Conservation (phyloP, 208 protist species). For the Crithidia fasciculata region DNA sequence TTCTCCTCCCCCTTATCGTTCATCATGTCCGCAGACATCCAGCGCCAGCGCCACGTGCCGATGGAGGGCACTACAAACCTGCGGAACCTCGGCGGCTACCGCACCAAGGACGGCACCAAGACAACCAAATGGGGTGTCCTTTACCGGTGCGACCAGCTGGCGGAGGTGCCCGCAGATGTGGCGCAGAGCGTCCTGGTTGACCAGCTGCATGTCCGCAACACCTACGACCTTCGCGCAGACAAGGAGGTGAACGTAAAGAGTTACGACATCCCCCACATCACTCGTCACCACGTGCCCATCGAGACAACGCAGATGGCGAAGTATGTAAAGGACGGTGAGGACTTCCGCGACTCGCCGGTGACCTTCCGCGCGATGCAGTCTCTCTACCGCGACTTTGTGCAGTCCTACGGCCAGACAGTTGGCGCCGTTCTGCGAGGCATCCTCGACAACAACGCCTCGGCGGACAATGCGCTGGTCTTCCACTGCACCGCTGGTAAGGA, state of each 20-base stretch:
- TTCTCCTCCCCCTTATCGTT: background rate
- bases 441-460: slow-evolving; percentile 15
- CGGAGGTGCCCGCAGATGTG: slow-evolving; percentile 24
- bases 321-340: slow-evolving; percentile 20
- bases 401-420: slow-evolving; percentile 4
- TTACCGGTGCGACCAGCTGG: slow-evolving; percentile 52
- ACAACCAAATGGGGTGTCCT: slow-evolving; percentile 44
- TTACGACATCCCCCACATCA: slow-evolving; percentile 36
- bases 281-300: slow-evolving; percentile 26
- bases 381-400: slow-evolving; percentile 33
- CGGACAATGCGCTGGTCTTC: slow-evolving; percentile 35
- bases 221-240: slow-evolving; percentile 40
- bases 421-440: slow-evolving; percentile 38
- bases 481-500: slow-evolving; percentile 67
- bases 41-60: slow-evolving; percentile 28
- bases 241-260: slow-evolving; percentile 31
- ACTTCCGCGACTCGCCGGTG: slow-evolving; percentile 18
- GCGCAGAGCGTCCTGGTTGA: slow-evolving; percentile 37
- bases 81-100: slow-evolving; percentile 53
- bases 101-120: slow-evolving; percentile 30
- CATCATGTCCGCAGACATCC: slow-evolving; percentile 15
- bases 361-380: slow-evolving; percentile 26
- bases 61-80: slow-evolving; percentile 48
- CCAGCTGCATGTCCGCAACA: slow-evolving; percentile 39
- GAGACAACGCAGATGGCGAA: slow-evolving; percentile 23